Percentiles rank a stretch among this genome's conserved stretches.
These are phyloP conservation scores for Aristolochia contorta DNA, from an alignment of 164 flowering plant genomes.

Conservation along the genomic window DNA sequence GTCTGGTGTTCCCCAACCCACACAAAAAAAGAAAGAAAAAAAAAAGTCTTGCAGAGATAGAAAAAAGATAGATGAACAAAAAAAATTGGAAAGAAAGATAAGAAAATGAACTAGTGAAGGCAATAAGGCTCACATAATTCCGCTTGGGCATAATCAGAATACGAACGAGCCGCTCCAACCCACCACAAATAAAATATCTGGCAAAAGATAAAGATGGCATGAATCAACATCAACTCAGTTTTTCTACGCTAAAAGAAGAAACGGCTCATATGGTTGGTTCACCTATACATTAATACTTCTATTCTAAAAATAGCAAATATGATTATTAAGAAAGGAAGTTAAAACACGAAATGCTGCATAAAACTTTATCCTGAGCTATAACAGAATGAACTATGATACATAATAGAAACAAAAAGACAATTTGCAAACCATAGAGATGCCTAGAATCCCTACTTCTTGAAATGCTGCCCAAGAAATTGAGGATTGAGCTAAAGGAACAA, in stretches of 20 bases:
- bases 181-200: constrained; percentile 78
- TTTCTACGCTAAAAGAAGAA: neutral
- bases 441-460: no score
- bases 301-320: neutral
- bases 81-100: neutral
- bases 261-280: neutral
- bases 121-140: constrained; percentile 49
- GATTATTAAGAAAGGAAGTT: neutral
- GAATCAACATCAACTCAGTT: neutral
- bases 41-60: neutral
- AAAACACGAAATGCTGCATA: neutral
- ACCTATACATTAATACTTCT: neutral
- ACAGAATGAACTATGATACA: neutral
- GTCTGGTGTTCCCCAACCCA: no score
- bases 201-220: neutral
- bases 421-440: neutral
- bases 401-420: neutral
- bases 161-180: constrained; percentile 79
- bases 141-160: constrained; percentile 60
- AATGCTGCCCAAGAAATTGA: no score
- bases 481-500: no score
- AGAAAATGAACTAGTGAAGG: constrained; percentile 5
- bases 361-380: neutral
- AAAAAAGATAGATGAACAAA: neutral
- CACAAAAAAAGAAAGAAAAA: neutral